phyloP scores from a whole-genome alignment of 2,329 filamentous ascomycete genomes.

The Diplodia sapinea region DNA sequence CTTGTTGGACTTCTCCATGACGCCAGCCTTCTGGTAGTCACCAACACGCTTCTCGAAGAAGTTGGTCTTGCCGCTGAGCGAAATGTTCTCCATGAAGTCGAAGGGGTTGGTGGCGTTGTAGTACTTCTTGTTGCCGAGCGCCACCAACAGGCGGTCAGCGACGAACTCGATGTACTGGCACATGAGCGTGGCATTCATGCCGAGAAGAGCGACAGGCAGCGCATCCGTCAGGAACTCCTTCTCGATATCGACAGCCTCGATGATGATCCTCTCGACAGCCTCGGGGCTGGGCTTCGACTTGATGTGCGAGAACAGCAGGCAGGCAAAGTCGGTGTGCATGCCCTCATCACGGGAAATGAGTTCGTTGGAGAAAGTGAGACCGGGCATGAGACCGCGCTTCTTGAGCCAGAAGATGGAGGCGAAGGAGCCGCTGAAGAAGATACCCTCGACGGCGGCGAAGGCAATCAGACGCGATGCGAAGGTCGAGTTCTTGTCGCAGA shows the following conservation, averaged over 20 bases:
- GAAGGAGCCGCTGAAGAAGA: slow-evolving; percentile 99
- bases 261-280: slow-evolving; percentile 84
- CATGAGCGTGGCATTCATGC: slow-evolving; percentile 98
- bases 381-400: slow-evolving; percentile 99
- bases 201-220: slow-evolving; percentile 87
- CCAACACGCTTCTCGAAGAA: slow-evolving; percentile 99
- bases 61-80: slow-evolving; percentile 98
- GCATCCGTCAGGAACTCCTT: slow-evolving; percentile 98
- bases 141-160: slow-evolving; percentile 88
- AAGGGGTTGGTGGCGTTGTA: slow-evolving; percentile 96
- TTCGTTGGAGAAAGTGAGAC: slow-evolving; percentile 99
- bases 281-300: slow-evolving; percentile 87
- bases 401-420: slow-evolving; percentile 99
- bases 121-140: slow-evolving; percentile 91
- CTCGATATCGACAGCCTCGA: slow-evolving; percentile 91
- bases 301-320: slow-evolving; percentile 95
- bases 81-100: slow-evolving; percentile 99
- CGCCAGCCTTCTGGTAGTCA: slow-evolving; percentile 99
- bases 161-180: slow-evolving; percentile 99
- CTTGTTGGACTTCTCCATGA: slow-evolving; percentile 91
- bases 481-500: slow-evolving; percentile 88
- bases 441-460: slow-evolving; percentile 97
- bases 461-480: slow-evolving; percentile 95
- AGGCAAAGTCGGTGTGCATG: slow-evolving; percentile 98
- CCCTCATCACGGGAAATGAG: slow-evolving; percentile 99